A percentile compares a stretch with the other conserved stretches of the same genome.
Evolutionary conservation across 1,284 basidiomycete genomes (phyloP).

Genomic region (Sporisorium reilianum): DNA sequence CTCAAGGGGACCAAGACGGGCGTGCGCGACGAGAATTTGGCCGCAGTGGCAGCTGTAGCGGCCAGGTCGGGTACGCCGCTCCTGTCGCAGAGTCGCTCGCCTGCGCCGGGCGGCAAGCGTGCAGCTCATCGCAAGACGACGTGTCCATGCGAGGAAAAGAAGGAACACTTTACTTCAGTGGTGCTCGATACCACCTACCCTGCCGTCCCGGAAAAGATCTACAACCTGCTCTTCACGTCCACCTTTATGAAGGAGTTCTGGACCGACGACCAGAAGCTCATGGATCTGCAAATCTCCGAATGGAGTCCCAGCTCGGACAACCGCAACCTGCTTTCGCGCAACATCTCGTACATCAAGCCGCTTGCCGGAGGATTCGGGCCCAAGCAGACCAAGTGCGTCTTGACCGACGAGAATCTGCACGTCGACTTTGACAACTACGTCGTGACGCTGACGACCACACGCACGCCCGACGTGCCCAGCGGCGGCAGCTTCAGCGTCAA

Average conservation of each 20-base stretch:
- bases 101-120: conserved; percentile 44
- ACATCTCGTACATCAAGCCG: conserved; percentile 96
- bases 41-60: conserved; percentile 46
- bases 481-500: conserved; percentile 92
- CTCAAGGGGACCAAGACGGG: conserved; percentile 54
- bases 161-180: conserved; percentile 79
- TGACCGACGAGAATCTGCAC: conserved; percentile 84
- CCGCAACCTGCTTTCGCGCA: conserved; percentile 78
- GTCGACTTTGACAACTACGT: conserved; percentile 88
- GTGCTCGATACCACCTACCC: conserved; percentile 85
- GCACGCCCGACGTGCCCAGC: conserved; percentile 93
- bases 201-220: conserved; percentile 91
- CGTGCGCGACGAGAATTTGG: conserved; percentile 43
- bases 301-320: conserved; percentile 73
- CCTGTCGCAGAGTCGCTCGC: conserved; percentile 38
- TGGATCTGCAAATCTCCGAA: conserved; percentile 67
- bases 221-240: conserved; percentile 95
- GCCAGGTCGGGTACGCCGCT: conserved; percentile 43
- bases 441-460: conserved; percentile 86
- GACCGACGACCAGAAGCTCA: conserved; percentile 86
- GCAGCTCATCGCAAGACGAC: conserved; percentile 73
- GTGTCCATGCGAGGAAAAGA: conserved; percentile 81
- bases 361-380: conserved; percentile 89
- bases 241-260: conserved; percentile 96
- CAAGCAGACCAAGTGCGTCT: conserved; percentile 93